Evolutionary conservation across 2,329 filamentous ascomycete genomes (phyloP).

Genomic region (Berkeleyomyces basicola): DNA sequence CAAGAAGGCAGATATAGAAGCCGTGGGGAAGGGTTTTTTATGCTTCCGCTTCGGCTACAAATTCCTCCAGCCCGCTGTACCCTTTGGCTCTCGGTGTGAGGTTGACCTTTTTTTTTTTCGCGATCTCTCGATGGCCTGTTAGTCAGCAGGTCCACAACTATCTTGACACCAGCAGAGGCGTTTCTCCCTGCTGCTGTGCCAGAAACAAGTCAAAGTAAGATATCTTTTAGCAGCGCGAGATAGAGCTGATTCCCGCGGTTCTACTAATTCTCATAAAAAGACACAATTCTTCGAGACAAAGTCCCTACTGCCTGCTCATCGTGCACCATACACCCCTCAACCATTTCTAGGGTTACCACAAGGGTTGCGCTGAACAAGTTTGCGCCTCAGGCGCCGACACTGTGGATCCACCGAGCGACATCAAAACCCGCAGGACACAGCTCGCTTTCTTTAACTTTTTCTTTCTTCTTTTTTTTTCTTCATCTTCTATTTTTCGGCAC

Average conservation of each 20-base stretch:
- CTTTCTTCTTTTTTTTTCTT: slow-evolving; percentile 22
- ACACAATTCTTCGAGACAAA: not conserved
- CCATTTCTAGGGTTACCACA: not conserved
- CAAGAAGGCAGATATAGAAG: not conserved
- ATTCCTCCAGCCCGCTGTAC: slow-evolving; percentile 4
- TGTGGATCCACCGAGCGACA: not conserved
- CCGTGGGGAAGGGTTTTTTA: not conserved
- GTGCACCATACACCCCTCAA: not conserved
- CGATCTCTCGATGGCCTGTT: slow-evolving; percentile 7
- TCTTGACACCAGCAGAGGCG: not conserved
- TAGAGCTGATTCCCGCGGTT: not conserved
- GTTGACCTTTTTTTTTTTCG: slow-evolving; percentile 13
- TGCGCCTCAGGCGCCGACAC: not conserved
- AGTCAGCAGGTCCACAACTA: slow-evolving; percentile 12
- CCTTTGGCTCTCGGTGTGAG: not conserved
- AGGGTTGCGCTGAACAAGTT: not conserved
- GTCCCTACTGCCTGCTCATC: not conserved
- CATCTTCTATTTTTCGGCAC: slow-evolving; percentile 48
- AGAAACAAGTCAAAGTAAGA: not conserved
- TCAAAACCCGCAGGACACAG: slow-evolving; percentile 6
- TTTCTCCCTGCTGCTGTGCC: not conserved
- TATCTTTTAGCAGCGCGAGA: not conserved
- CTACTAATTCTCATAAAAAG: not conserved
- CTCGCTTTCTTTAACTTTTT: slow-evolving; percentile 15
- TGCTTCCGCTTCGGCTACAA: not conserved